Evolutionary conservation across 805 yeast genomes (phyloP), one percentile per base, ranked within the genome.

Genomic region (Monosporozyma yasuniensis): DNA sequence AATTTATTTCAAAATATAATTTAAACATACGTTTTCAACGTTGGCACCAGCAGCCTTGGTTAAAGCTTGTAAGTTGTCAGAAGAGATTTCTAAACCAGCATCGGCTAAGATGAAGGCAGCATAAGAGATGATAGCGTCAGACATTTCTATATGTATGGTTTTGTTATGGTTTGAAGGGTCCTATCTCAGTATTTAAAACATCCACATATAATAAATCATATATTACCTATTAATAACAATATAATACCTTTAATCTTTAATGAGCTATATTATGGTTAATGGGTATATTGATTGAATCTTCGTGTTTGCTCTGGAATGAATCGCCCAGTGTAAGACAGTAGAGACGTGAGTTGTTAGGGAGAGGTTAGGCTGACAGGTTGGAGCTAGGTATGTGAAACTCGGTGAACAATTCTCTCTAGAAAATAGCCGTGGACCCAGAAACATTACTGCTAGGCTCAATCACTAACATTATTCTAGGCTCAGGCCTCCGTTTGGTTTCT

Each of bases 51-150:
- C 93, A 64, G 87, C 86, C 67, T 76, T 69, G 73, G 87, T 74
- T 70, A 85, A 71, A 66, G 87, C 75, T 67, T 75, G 67, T 67
- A 85, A 76, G 79, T 84, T 85, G 72, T 83, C 90, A 63, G 89
- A 63, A 57, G 96, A 78, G 83, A 91, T 80, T 74, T 90, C 96
- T 70, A 88, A 77, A 73, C 89, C 96, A 68, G 97, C 91, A 72
- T 91, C 99, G 64, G 98, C 96, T 75, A 91, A 80, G 79, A 91
- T 90, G 76, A 91, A 84, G 72, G 99, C 95, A 74, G 99, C 98
- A 83, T 87, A 89, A 64, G 96, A 88, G 72, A 88, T 87, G 69
- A 90, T 80, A 72, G 96, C 84, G 81, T 89, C 95, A 75, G 95
- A 86, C 96, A 87, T 87, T 72, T 53, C 44, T 51, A 48, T 47